Evolutionary conservation across 345 rosid genomes (phyloP), one percentile per base, ranked within the genome.

Genomic region (Camelina sativa): DNA sequence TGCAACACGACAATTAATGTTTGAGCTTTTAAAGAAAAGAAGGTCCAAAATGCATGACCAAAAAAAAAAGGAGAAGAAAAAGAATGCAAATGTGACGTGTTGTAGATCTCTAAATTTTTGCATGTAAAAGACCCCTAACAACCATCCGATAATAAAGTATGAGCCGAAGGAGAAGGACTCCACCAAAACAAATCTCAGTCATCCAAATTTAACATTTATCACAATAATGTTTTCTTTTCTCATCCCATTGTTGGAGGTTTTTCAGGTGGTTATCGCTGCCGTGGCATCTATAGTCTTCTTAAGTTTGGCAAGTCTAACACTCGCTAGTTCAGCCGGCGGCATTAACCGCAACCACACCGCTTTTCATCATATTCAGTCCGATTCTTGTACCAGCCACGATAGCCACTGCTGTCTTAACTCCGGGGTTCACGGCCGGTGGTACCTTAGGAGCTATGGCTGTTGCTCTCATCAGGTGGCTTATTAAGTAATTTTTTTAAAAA

Each of bases 361-460:
- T 92, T 62, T 72, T 92, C 56, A 83, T 92, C 76, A 82, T 90
- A 28, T 88, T 85, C 90, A 92, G 96, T 77, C 98, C 96, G 0
- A 86, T 90, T 35, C 82, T 92, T 7, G 84, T 90, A 73, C 95
- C 96, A 2, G 90, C 92, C 5, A 77, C 85, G 3, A 77, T 90
- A 69, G 69, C 88, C 0, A 76, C 75, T 22, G 73, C 79, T n/a
- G 68, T 90, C 48, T 28, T 90, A 41, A 62, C 71, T 41, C 65
- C 76, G 52, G 95, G 98, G 32, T 85, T 92, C 80, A 46, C 86
- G 20, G 79, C 94, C 15, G 84, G 91, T 0, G 92, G 89, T 7
- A 84, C 94, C 9, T 86, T 92, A 10, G 91, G 91, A 3, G 66
- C 87, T 2, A 89, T 85, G 0, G 87, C 92, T 0, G 17, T 86